These are phyloP conservation scores for Colletotrichum theobromicola DNA, from an alignment of 2,329 filamentous ascomycete genomes.

Conservation along the genomic window DNA sequence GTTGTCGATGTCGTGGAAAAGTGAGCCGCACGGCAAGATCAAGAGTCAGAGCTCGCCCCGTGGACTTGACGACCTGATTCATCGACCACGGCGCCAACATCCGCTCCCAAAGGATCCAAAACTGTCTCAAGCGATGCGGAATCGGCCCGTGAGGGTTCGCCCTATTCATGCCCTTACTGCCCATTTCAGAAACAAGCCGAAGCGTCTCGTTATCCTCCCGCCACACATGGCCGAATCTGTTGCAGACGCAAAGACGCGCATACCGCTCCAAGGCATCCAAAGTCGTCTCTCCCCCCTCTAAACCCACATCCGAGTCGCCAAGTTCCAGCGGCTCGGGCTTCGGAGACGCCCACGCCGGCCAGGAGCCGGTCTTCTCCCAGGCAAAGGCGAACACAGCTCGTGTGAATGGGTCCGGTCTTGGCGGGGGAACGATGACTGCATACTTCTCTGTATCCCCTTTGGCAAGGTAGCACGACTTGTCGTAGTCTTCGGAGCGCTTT, in stretches of 20 bases:
- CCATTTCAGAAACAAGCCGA: neutral
- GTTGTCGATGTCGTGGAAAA: neutral
- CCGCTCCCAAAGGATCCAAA: neutral
- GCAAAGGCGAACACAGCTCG: neutral
- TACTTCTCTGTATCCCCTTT: neutral
- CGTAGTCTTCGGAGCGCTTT: neutral
- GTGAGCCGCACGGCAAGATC: neutral
- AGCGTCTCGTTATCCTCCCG: neutral
- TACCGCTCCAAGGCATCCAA: neutral
- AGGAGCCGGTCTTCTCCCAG: neutral
- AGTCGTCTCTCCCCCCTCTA: neutral
- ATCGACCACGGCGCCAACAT: conserved; percentile 1
- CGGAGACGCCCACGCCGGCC: neutral
- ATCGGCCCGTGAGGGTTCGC: conserved; percentile 1
- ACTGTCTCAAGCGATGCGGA: neutral
- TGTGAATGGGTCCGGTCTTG: neutral
- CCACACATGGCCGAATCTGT: neutral
- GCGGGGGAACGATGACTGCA: neutral
- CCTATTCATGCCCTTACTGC: neutral
- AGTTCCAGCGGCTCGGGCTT: neutral
- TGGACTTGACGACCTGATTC: neutral
- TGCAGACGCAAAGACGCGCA: neutral
- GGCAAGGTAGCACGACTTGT: neutral
- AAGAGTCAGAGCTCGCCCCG: neutral
- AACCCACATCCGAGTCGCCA: neutral